Percentiles rank a stretch among this genome's conserved stretches.
Evolutionary conservation across 2,329 filamentous ascomycete genomes (phyloP).

Genomic region (Colletotrichum sublineola): DNA sequence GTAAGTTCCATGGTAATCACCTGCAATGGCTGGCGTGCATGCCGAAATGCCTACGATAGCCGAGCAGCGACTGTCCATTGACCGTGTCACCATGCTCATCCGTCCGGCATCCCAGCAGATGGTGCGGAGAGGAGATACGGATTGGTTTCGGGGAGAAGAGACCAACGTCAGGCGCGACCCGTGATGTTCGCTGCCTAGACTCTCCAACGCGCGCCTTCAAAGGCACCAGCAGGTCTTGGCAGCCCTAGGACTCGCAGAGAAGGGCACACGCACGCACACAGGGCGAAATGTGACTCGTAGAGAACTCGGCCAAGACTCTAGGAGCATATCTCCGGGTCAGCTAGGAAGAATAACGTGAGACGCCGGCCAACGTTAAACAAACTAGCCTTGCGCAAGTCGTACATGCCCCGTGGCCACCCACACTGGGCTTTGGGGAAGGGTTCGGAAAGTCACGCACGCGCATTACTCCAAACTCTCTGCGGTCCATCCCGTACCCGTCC

Average conservation of each 20-base stretch:
- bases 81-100: background rate
- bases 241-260: conserved; percentile 15
- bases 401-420: conserved; percentile 9
- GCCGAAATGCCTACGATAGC: conserved; percentile 35
- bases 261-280: conserved; percentile 26
- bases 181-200: conserved; percentile 16
- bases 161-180: conserved; percentile 28
- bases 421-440: background rate
- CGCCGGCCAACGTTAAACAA: conserved; percentile 18
- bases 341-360: conserved; percentile 31
- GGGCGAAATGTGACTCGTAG: conserved; percentile 25
- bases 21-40: conserved; percentile 15
- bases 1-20: conserved; percentile 38
- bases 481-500: conserved; percentile 36
- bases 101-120: conserved; percentile 13
- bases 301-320: conserved; percentile 28
- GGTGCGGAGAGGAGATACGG: conserved; percentile 6
- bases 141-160: background rate
- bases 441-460: background rate
- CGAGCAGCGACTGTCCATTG: conserved; percentile 25
- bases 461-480: conserved; percentile 18
- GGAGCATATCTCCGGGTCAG: conserved; percentile 9
- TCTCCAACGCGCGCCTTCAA: conserved; percentile 8
- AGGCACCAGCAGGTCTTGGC: conserved; percentile 23
- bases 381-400: conserved; percentile 20